Conservation (phyloP, 2,329 filamentous ascomycete genomes). For the Colletotrichum paranaense region DNA sequence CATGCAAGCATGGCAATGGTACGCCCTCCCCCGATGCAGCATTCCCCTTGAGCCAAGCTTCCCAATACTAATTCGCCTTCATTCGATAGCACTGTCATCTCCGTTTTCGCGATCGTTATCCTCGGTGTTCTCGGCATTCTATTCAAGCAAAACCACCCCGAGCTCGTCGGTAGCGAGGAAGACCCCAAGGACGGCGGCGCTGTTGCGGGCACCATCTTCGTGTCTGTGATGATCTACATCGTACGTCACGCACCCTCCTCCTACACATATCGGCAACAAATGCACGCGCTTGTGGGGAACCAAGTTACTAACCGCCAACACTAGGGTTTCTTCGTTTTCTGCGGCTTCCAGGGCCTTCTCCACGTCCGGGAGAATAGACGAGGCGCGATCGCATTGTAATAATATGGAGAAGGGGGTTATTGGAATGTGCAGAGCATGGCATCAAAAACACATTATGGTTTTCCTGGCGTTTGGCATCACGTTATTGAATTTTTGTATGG, state of each 20-base stretch:
- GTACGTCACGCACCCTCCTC: slow-evolving; percentile 65
- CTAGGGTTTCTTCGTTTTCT: slow-evolving; percentile 91
- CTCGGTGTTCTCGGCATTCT: slow-evolving; percentile 74
- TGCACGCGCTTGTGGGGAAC: neutral
- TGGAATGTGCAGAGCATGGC: slow-evolving; percentile 12
- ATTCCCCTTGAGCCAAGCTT: neutral
- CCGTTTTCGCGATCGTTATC: slow-evolving; percentile 73
- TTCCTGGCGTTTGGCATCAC: slow-evolving; percentile 35
- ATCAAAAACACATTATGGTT: slow-evolving; percentile 34
- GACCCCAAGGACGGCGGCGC: slow-evolving; percentile 78
- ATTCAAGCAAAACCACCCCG: slow-evolving; percentile 84
- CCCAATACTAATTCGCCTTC: neutral
- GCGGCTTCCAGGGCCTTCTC: slow-evolving; percentile 87
- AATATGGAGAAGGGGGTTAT: slow-evolving; percentile 12
- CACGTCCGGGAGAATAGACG: slow-evolving; percentile 85
- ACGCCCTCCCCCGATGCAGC: slow-evolving; percentile 47
- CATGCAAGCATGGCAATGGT: slow-evolving; percentile 97
- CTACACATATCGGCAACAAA: neutral
- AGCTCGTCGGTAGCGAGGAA: slow-evolving; percentile 80
- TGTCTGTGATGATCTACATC: slow-evolving; percentile 87
- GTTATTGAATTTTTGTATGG: slow-evolving; percentile 18
- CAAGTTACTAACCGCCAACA: neutral
- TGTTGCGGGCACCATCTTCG: slow-evolving; percentile 87
- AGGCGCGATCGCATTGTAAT: slow-evolving; percentile 82
- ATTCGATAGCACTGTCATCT: slow-evolving; percentile 75